Conservation (phyloP, 1,284 basidiomycete genomes). For the Thecaphora thlaspeos region DNA sequence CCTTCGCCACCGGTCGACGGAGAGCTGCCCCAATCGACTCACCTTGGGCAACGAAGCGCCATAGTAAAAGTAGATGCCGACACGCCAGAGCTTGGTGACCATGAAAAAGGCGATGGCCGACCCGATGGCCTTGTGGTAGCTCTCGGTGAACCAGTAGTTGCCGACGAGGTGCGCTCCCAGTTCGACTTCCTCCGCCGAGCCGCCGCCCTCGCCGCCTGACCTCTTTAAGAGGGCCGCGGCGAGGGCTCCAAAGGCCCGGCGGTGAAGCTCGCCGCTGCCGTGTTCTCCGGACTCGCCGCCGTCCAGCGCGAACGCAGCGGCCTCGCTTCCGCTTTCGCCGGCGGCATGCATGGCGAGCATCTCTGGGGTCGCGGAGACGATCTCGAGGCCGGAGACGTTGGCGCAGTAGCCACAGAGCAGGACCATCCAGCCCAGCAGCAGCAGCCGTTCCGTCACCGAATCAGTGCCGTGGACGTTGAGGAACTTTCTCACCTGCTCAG, state of each 20-base stretch:
- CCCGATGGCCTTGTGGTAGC: conserved; percentile 34
- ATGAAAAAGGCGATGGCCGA: conserved; percentile 50
- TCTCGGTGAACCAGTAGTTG: conserved; percentile 41
- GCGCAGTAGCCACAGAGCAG: conserved; percentile 52
- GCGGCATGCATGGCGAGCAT: conserved; percentile 11
- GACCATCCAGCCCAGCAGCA: conserved; percentile 53
- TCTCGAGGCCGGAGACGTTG: conserved; percentile 42
- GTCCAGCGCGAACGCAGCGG: too few species aligned
- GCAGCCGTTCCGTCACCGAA: conserved; percentile 49
- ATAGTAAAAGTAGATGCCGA: conserved; percentile 45
- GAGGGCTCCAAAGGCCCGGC: not conserved
- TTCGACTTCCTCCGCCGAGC: conserved; percentile 2
- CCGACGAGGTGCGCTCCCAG: conserved; percentile 18
- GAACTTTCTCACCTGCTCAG: conserved; percentile 23
- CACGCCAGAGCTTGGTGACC: conserved; percentile 40
- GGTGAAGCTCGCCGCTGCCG: not conserved
- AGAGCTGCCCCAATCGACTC: too few species aligned
- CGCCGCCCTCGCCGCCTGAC: not conserved
- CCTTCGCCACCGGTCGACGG: too few species aligned
- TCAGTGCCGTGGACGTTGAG: conserved; percentile 55
- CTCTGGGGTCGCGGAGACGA: conserved; percentile 24
- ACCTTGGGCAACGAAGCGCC: conserved; percentile 47
- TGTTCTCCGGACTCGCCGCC: too few species aligned
- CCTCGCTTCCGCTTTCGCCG: conserved; percentile 7
- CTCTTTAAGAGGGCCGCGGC: not conserved